These are phyloP conservation scores for Phoenix roebelenii DNA, from an alignment of 176 grass and related monocot genomes.

Conservation along the genomic window DNA sequence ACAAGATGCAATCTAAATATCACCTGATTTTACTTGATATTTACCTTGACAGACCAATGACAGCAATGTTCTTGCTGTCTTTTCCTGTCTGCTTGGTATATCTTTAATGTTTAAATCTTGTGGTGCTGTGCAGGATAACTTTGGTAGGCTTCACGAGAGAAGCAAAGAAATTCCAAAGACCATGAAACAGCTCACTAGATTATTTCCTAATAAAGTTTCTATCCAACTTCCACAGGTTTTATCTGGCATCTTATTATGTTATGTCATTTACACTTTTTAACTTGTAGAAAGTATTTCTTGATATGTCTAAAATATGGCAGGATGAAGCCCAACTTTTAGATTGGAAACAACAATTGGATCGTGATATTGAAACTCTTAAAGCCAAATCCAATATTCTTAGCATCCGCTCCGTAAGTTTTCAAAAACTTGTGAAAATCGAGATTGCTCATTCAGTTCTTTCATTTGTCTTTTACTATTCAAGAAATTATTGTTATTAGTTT, in stretches of 20 bases:
- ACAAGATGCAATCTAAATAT: no score
- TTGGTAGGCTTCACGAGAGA: conserved; percentile 82
- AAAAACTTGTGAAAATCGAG: not conserved
- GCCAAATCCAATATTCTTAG: conserved; percentile 83
- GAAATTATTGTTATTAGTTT: no score
- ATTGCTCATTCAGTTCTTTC: no score
- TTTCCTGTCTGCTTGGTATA: not conserved
- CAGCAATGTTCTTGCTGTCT: not conserved
- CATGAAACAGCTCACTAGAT: conserved; percentile 85
- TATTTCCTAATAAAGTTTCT: conserved; percentile 96
- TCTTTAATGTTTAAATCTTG: not conserved
- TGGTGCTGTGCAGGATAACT: conserved; percentile 60
- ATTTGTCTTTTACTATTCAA: no score
- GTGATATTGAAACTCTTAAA: conserved; percentile 97
- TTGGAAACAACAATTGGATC: conserved; percentile 99
- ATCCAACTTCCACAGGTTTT: conserved; percentile 92
- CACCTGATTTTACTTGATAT: no score
- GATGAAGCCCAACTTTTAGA: conserved; percentile 80
- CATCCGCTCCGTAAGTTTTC: conserved; percentile 61
- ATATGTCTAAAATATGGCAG: conserved; percentile 38
- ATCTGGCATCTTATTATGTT: conserved; percentile 17
- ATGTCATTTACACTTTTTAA: conserved; percentile 1
- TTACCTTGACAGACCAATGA: no score
- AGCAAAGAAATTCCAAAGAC: conserved; percentile 94
- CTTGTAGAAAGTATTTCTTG: conserved; percentile 17